Evolutionary conservation across 2,329 filamentous ascomycete species (phyloP), one percentile per base, ranked within the genome.

Genomic region (Colletotrichum liaoningense): DNA sequence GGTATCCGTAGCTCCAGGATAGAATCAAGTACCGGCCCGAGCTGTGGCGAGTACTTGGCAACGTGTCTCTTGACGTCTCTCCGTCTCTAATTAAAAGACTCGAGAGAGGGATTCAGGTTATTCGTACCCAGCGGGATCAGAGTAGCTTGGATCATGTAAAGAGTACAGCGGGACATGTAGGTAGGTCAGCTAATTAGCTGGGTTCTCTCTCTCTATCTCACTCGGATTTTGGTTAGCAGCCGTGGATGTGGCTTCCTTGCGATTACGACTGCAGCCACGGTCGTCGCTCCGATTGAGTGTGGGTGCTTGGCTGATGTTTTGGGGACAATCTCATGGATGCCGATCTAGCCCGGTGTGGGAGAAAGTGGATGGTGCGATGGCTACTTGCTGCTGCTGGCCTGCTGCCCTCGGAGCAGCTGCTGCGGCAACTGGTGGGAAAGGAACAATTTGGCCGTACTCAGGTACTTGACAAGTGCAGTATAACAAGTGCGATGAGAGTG

Each of bases 221-320:
- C 33, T 30, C 22, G 14, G 22, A 42, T 42, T 19, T 52, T 42
- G 19, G 52, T 30, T 19, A 19, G 35, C 5, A 22, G 6, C 33
- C 33, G 46, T 19, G 26, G 16, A 55, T 46, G 38, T 64, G 55
- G 30, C 59, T 35, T 63, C 42, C 26, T 24, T 19, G 67, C 60
- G 71, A 73, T 70, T 65, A 65, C 55, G 70, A 73, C 56, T 65
- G 70, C 70, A 33, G 67, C 49, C 65, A 65, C 46, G 49, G 35
- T 62, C 24, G 46, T 30, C n/a, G 52, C 57, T 52, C 49, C 33
- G 49, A 59, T 62, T 26, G 33, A 56, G 14, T 62, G 63, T 52
- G 57, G 58, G 24, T 46, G 63, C 42, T 30, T 33, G 42, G 62
- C 22, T 33, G 33, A n/a, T 63, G 35, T 12, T 22, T 38, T 26